Conservation (phyloP, 1,284 basidiomycete genomes). For the Tremellales sp. region DNA sequence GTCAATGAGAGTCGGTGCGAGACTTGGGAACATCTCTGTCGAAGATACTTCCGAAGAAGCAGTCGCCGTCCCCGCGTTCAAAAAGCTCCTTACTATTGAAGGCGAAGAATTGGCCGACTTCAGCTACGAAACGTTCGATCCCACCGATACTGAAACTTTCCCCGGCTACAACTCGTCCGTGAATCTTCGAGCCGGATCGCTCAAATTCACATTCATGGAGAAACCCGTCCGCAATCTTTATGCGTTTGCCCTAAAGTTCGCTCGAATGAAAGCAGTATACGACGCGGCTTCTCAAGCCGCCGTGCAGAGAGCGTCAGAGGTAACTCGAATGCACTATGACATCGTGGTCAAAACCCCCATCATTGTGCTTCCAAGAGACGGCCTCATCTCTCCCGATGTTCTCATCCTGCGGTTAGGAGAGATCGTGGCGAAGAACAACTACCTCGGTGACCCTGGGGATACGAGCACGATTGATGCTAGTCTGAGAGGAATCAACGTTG, state of each 20-base stretch:
- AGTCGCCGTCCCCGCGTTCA: conserved; percentile 62
- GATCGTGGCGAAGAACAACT: conserved; percentile 77
- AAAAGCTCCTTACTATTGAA: conserved; percentile 88
- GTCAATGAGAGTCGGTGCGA: conserved; percentile 75
- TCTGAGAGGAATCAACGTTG: conserved; percentile 78
- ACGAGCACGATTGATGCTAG: conserved; percentile 69
- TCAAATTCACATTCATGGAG: conserved; percentile 86
- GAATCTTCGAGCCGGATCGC: conserved; percentile 80
- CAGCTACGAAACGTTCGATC: conserved; percentile 87
- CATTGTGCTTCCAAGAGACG: conserved; percentile 77
- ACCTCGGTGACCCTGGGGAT: conserved; percentile 55
- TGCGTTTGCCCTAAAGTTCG: conserved; percentile 79
- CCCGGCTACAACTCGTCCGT: conserved; percentile 83
- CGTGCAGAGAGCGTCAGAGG: conserved; percentile 82
- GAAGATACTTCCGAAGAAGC: conserved; percentile 70
- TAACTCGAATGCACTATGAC: conserved; percentile 83
- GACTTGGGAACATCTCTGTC: conserved; percentile 80
- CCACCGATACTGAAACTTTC: conserved; percentile 58
- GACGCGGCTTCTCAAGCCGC: conserved; percentile 90
- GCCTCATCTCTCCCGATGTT: conserved; percentile 61
- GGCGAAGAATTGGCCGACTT: conserved; percentile 95
- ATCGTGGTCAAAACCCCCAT: conserved; percentile 90
- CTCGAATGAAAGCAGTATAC: conserved; percentile 87
- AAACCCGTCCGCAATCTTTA: conserved; percentile 81
- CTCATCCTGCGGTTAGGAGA: conserved; percentile 85